Base-by-base conservation (phyloP, 1,139 yeast species). In the Zygoascus hellenicus region DNA sequence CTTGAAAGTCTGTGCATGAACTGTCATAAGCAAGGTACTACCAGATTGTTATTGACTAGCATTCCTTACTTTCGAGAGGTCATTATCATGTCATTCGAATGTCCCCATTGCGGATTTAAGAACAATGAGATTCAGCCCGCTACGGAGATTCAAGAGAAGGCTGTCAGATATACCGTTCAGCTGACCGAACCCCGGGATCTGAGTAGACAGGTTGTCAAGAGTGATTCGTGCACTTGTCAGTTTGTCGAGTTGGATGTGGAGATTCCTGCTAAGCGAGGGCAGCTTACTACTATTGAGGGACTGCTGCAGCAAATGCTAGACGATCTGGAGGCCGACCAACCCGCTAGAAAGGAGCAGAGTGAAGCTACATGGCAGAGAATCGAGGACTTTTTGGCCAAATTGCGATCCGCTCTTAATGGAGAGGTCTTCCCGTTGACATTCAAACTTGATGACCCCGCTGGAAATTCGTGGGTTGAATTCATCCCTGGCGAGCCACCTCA, bases 111-210 rank as follows among this genome's bases (percentile, higher is more conserved):
- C 72, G 86, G 88, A 1, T 79, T 88, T 62, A 85, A 83, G 65
- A 92, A 89, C 71, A 79, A 89, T 43, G 98, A 94, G 68, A 79
- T 94, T 56, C 98, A 94, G 70, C 85, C 97, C 16, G 99, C 98
- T 10, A 83, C 95, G 6, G 78, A 57, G 45, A 63, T 67, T 45
- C 94, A 90, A 55, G 94, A 85, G 60, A 87, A 87, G 68, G 99
- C 97, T 29, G 69, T 84, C 30, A 78, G 81, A 61, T 87, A 86
- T 65, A 72, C 77, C 22, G 71, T 90, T 49, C 81, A 81, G 61
- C 68, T 92, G 46, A 96, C 87, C 64, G 61, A 63, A n/a, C 75
- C 76, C 55, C 74, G 75, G 40, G 97, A 92, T 62, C 80, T 90
- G 65, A 83, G 80, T 66, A 80, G 97, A 64, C 96, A 92, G 68